These are phyloP conservation scores for Leucosporidium creatinivorum DNA, from an alignment of 768 basidiomycete genomes.

Conservation along the genomic window DNA sequence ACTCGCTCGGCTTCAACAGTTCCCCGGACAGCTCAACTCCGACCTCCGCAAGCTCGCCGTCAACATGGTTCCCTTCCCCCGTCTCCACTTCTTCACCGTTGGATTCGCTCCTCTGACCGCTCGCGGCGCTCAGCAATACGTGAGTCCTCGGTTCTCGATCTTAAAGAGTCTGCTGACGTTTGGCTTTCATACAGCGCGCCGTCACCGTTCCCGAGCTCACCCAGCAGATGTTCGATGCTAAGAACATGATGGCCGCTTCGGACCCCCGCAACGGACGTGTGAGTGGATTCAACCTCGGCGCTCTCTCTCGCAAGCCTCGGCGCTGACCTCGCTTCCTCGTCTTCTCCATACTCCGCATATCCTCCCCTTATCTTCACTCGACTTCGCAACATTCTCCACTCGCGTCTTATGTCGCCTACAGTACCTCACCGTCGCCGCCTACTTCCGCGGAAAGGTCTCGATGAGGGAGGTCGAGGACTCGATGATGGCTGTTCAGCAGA, in stretches of 20 bases:
- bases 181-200: slow-evolving; percentile 58
- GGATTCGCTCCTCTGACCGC: slow-evolving; percentile 77
- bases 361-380: no score
- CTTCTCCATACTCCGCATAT: no score
- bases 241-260: slow-evolving; percentile 61
- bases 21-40: slow-evolving; percentile 99
- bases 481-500: slow-evolving; percentile 59
- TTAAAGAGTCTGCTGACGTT: slow-evolving; percentile 46
- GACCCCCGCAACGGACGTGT: slow-evolving; percentile 63
- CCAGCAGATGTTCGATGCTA: slow-evolving; percentile 95
- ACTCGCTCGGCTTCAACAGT: slow-evolving; percentile 41
- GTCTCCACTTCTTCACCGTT: slow-evolving; percentile 90
- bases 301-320: neutral
- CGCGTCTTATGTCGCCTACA: slow-evolving; percentile 46
- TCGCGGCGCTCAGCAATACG: slow-evolving; percentile 53
- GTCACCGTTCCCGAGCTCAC: slow-evolving; percentile 96
- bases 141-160: neutral
- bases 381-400: no score
- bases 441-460: slow-evolving; percentile 73
- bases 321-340: neutral
- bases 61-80: slow-evolving; percentile 78
- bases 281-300: neutral
- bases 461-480: slow-evolving; percentile 74
- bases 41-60: slow-evolving; percentile 96
- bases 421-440: slow-evolving; percentile 77